A percentile compares a stretch with the other conserved stretches of the same genome.
Conservation (phyloP, 2,329 filamentous ascomycete species). For the Pseudopyricularia cyperi region DNA sequence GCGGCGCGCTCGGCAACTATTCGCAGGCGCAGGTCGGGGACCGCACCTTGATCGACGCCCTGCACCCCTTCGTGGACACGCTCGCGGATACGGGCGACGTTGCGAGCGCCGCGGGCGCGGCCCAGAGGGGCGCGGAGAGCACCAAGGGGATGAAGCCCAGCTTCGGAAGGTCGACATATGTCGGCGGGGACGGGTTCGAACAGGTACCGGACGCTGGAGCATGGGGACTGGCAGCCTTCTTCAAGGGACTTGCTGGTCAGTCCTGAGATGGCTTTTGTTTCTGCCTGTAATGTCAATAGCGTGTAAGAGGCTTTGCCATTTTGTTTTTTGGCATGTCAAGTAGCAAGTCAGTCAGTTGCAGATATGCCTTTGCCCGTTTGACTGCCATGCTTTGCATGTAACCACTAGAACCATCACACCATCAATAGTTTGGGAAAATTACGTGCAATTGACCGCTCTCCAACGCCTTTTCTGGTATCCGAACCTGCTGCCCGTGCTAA, state of each 20-base stretch:
- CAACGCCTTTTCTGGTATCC: slow-evolving; percentile 1
- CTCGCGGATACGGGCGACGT: slow-evolving; percentile 54
- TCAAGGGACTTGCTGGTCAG: slow-evolving; percentile 56
- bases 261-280: neutral
- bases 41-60: slow-evolving; percentile 75
- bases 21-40: slow-evolving; percentile 82
- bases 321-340: too few species aligned
- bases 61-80: slow-evolving; percentile 72
- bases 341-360: neutral
- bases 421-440: neutral
- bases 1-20: slow-evolving; percentile 61
- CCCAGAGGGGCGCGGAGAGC: slow-evolving; percentile 60
- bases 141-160: slow-evolving; percentile 91
- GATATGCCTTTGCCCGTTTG: neutral
- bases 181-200: slow-evolving; percentile 62
- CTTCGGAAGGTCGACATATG: slow-evolving; percentile 71
- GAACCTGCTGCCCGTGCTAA: neutral
- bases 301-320: neutral
- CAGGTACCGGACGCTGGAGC: slow-evolving; percentile 61
- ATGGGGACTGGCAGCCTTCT: slow-evolving; percentile 63
- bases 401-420: neutral
- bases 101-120: slow-evolving; percentile 60
- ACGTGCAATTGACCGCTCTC: neutral
- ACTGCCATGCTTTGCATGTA: neutral
- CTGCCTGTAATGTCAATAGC: neutral